Evolutionary conservation across 2,329 filamentous ascomycete species (phyloP), one percentile per base, ranked within the genome.

Genomic region (Cryphonectria naterciae): DNA sequence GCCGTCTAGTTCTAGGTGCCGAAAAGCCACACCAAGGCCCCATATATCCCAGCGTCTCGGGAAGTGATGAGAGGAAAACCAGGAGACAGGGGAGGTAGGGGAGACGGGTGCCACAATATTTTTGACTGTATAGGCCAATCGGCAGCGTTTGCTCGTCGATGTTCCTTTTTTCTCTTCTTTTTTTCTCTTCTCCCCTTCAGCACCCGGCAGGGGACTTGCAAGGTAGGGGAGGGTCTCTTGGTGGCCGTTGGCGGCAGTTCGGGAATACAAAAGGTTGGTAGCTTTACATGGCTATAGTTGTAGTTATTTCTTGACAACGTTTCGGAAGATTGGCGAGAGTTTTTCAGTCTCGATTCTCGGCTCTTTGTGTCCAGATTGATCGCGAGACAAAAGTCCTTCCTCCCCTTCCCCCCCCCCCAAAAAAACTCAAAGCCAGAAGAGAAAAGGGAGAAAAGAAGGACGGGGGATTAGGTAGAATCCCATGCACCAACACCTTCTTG

Each of bases 1-100:
- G 46, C 25, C 58, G 19, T 32, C 67, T 25, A 68, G 43, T 68
- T 68, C 43, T 68, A 68, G 67, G 61, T 32, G 43, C 67, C 67
- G 67, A 68, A 25, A 39, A 15, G 8, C 32, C 11, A 63, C n/a
- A 17, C 63, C 25, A 46, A 46, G 41, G 43, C 37, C 63, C 63
- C 63, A 65, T 65, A 65, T 49, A 65, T 35, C 28, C 43, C 41
- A 35, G 65, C 15, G 54, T 46, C 54, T 67, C 65, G 52, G 54
- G 25, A 41, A 61, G 54, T 54, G 65, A 67, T 7, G 37, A 64
- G 58, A 39, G 60, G 15, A 19, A 11, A n/a, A 6, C 37, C 35
- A 39, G 19, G 35, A n/a, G 39, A 28, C 37, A 46, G n/a, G 39
- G 22, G 28, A 7, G 7, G 15, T 2, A 3, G 10, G 58, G 15